Conservation (phyloP, 768 basidiomycete genomes). For the Podaxis sp. region DNA sequence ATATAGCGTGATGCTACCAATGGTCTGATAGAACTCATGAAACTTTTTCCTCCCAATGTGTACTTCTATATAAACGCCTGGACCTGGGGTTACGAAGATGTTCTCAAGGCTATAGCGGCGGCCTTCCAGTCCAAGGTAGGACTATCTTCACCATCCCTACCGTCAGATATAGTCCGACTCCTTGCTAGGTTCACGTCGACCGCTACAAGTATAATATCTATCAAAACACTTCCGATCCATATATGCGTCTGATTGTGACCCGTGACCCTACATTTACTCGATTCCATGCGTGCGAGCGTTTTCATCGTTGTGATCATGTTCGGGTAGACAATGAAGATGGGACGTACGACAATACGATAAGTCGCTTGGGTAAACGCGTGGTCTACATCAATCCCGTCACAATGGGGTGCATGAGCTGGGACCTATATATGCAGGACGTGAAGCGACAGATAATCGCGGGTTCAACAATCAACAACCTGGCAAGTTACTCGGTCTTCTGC, state of each 20-base stretch:
- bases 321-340: constrained; percentile 36
- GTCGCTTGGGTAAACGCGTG: constrained; percentile 51
- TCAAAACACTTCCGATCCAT: constrained; percentile 53
- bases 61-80: constrained; percentile 90
- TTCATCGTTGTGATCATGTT: constrained; percentile 67
- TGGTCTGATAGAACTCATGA: constrained; percentile 70
- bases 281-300: constrained; percentile 94
- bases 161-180: not conserved
- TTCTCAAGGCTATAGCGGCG: constrained; percentile 72
- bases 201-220: constrained; percentile 81
- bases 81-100: constrained; percentile 97
- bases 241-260: constrained; percentile 59
- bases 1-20: constrained; percentile 60
- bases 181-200: constrained; percentile 79
- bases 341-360: constrained; percentile 31
- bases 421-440: constrained; percentile 39
- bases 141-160: not conserved
- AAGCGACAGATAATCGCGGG: constrained; percentile 36
- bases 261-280: constrained; percentile 61
- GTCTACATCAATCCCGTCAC: constrained; percentile 88
- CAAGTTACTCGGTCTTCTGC: constrained; percentile 30
- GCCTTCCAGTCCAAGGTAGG: constrained; percentile 63
- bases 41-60: constrained; percentile 58
- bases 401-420: constrained; percentile 55
- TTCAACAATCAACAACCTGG: constrained; percentile 59